Evolutionary conservation across 2,329 filamentous ascomycete genomes (phyloP), one percentile per base, ranked within the genome.

Genomic region (Pseudogymnoascus sp.): DNA sequence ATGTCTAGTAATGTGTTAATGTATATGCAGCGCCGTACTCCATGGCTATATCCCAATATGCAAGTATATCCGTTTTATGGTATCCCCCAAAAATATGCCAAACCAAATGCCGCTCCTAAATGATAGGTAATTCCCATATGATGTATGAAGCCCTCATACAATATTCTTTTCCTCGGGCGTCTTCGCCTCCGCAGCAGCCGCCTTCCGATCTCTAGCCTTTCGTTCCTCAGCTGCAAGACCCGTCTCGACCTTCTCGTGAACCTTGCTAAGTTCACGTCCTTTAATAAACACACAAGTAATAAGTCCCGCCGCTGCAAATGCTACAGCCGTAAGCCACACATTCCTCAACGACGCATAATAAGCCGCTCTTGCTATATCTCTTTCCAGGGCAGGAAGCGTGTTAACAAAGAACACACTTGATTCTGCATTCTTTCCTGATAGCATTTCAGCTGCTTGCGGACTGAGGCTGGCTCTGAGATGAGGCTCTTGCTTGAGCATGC

Each of bases 241-340:
- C 3, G 81, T 83, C 71, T 77, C 80, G 5, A 78, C 82, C 69
- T 81, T 78, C 5, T 75, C 75, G 67, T 84, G 81, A 66, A 81
- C 79, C 59, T 75, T 78, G 51, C 75, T 81, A 69, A 84, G 68
- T 3, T 74, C 69, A 12, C 70, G 66, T 51, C 79, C 78, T 34
- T 75, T 73, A 61, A 83, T 75, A 59, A 81, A 80, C 3, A 73
- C 65, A 60, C 76, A 78, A 3, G 75, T 75, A 1, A 78, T 26
- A 4, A 83, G 60, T 0, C 77, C 72, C 14, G 71, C 36, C 0
- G 37, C 71, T 6, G 69, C 68, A 63, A 73, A 71, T 2, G 64
- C 65, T 2, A 70, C 65, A 64, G 72, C 73, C 42, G 71, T 68
- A 16, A 72, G 71, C 71, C 71, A 74, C 69, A 74, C 72, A 60